Evolutionary conservation across 2,329 filamentous ascomycete genomes (phyloP).

Genomic region (Penicillium sp.): DNA sequence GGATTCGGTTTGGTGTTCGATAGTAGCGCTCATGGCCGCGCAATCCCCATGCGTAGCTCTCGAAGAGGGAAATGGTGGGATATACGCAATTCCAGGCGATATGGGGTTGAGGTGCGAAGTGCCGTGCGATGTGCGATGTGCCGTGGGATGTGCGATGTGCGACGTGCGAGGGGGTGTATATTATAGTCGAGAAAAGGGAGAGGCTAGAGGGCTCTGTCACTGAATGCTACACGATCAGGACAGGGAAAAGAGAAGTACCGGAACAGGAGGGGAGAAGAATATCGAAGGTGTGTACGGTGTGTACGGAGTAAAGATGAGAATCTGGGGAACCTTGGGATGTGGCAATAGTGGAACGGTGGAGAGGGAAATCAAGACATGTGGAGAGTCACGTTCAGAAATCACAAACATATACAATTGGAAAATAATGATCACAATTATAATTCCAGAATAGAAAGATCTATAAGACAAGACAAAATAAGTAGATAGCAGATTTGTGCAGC

Average conservation of each 20-base stretch:
- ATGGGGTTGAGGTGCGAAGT: neutral
- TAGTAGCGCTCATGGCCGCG: constrained; percentile 34
- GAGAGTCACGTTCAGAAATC: neutral
- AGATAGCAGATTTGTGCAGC: too few species aligned
- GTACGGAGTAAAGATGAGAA: neutral
- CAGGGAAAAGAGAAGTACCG: constrained; percentile 17
- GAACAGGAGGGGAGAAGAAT: constrained; percentile 9
- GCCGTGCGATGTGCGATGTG: neutral
- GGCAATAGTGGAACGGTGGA: constrained; percentile 7
- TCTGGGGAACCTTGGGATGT: constrained; percentile 3
- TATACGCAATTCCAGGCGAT: neutral
- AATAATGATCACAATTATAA: too few species aligned
- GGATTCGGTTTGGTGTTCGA: constrained; percentile 25
- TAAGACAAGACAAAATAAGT: too few species aligned
- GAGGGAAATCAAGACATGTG: neutral
- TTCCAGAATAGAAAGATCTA: too few species aligned
- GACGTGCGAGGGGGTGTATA: neutral
- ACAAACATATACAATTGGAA: too few species aligned
- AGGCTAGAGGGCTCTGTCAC: neutral
- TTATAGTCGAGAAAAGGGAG: constrained; percentile 6
- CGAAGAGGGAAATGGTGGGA: neutral
- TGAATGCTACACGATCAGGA: constrained; percentile 15
- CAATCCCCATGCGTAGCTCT: constrained; percentile 15
- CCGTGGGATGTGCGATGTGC: neutral
- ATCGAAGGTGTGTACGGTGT: constrained; percentile 7